Conservation (phyloP, 768 basidiomycete species). For the Boletus sp. region DNA sequence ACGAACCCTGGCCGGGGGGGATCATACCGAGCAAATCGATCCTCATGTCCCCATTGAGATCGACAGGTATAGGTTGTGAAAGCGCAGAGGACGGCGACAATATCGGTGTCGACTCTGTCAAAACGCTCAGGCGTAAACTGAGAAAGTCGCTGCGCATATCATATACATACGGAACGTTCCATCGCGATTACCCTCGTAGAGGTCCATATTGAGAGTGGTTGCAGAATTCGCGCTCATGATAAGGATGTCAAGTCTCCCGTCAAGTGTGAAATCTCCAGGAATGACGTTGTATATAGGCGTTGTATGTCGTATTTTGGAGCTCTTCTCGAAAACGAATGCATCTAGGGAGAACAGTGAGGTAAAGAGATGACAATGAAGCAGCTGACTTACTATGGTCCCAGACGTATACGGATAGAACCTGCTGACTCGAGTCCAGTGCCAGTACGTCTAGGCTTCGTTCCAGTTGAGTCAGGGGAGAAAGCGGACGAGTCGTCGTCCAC, state of each 20-base stretch:
- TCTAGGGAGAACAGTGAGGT: conserved; percentile 38
- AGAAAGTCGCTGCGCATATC: not conserved
- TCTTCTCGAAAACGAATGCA: conserved; percentile 51
- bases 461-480: not conserved
- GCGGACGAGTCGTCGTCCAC: conserved; percentile 25
- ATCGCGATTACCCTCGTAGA: conserved; percentile 63
- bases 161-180: conserved; percentile 62
- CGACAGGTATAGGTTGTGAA: conserved; percentile 82
- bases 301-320: conserved; percentile 53
- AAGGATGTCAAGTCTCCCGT: conserved; percentile 86
- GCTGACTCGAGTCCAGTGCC: conserved; percentile 69
- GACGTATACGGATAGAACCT: conserved; percentile 67
- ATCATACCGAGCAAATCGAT: conserved; percentile 80
- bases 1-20: conserved; percentile 36
- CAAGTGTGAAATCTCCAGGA: conserved; percentile 91
- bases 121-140: not conserved
- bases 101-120: conserved; percentile 37
- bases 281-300: conserved; percentile 72
- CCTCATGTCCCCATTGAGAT: conserved; percentile 83
- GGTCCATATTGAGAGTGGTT: conserved; percentile 56
- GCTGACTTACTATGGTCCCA: conserved; percentile 78
- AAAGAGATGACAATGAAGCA: not conserved
- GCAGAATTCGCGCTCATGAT: conserved; percentile 69
- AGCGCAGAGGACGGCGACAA: conserved; percentile 59
- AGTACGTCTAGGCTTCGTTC: conserved; percentile 71